Conservation (phyloP, 2,329 filamentous ascomycete species). For the Pestalotiopsis sp. region DNA sequence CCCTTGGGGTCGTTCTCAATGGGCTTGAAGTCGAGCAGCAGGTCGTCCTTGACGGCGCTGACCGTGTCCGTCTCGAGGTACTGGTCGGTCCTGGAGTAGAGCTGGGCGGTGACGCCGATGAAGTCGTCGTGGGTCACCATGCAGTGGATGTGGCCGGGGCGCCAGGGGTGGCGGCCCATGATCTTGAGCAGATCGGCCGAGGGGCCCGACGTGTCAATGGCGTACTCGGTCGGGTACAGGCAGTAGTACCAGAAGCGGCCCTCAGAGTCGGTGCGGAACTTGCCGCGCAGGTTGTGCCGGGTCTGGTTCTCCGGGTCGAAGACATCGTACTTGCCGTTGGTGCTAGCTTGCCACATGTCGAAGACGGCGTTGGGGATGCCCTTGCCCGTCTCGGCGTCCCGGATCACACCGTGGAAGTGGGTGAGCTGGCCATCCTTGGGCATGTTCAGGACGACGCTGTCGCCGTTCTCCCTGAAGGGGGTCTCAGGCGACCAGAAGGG, state of each 20-base stretch:
- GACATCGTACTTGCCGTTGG: slow-evolving; percentile 42
- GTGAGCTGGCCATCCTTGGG: slow-evolving; percentile 61
- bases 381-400: slow-evolving; percentile 47
- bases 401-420: slow-evolving; percentile 67
- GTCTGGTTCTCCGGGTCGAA: slow-evolving; percentile 14
- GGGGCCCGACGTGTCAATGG: slow-evolving; percentile 30
- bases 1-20: slow-evolving; percentile 27
- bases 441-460: slow-evolving; percentile 51
- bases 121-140: slow-evolving; percentile 57
- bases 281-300: slow-evolving; percentile 13
- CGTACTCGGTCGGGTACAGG: slow-evolving; percentile 13
- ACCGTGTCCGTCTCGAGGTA: slow-evolving; percentile 53
- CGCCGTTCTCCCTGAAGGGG: slow-evolving; percentile 59
- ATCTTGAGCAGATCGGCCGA: slow-evolving; percentile 36
- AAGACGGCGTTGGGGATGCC: slow-evolving; percentile 59
- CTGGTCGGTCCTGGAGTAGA: slow-evolving; percentile 64
- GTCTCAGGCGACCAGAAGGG: slow-evolving; percentile 69
- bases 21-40: slow-evolving; percentile 39
- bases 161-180: slow-evolving; percentile 8
- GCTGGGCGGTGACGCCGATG: slow-evolving; percentile 59
- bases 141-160: neutral
- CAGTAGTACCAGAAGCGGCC: slow-evolving; percentile 15
- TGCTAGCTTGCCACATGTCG: slow-evolving; percentile 65
- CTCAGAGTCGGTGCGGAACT: slow-evolving; percentile 12
- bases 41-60: slow-evolving; percentile 44